Percentiles rank a stretch among this genome's conserved stretches.
Evolutionary conservation across 805 yeast species (phyloP).

Genomic region (Helenozyma rhizophorensis): DNA sequence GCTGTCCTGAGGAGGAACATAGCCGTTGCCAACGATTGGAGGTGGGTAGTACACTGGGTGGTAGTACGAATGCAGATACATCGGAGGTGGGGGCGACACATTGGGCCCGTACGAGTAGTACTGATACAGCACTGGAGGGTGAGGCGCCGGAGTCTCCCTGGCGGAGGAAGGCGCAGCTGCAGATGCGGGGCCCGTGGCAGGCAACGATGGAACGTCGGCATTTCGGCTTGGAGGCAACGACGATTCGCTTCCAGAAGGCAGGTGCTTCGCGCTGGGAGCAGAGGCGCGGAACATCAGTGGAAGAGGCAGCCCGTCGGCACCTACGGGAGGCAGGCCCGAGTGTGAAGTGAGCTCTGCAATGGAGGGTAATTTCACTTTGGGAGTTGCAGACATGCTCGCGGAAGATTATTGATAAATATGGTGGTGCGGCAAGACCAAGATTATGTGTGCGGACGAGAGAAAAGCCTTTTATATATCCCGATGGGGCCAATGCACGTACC

Average conservation of each 20-base stretch:
- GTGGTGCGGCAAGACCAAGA: neutral
- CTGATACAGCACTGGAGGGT: constrained; percentile 1
- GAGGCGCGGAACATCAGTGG: constrained; percentile 2
- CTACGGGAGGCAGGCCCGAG: neutral
- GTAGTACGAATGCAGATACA: constrained; percentile 3
- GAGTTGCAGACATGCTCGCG: constrained; percentile 1
- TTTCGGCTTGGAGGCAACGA: neutral
- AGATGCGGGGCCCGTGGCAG: too few relatives aligned
- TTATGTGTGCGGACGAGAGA: too few relatives aligned
- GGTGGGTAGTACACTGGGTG: constrained; percentile 3
- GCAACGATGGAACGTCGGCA: too few relatives aligned
- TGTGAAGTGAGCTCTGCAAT: constrained; percentile 15
- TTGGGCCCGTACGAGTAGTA: constrained; percentile 3
- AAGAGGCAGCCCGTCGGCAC: constrained; percentile 4
- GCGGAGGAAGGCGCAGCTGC: too few relatives aligned
- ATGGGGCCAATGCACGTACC: neutral
- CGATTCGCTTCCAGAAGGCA: constrained; percentile 1
- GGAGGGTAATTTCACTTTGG: constrained; percentile 15
- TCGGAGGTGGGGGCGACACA: constrained; percentile 2
- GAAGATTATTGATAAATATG: constrained; percentile 2
- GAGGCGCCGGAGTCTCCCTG: neutral
- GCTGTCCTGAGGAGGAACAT: constrained; percentile 1
- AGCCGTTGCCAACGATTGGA: neutral
- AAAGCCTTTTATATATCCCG: too few relatives aligned
- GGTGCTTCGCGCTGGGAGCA: neutral